Percentiles rank a stretch among this genome's conserved stretches.
phyloP scores from a whole-genome alignment of 192 early-diverging fungal species.

The Linnemannia zychae region DNA sequence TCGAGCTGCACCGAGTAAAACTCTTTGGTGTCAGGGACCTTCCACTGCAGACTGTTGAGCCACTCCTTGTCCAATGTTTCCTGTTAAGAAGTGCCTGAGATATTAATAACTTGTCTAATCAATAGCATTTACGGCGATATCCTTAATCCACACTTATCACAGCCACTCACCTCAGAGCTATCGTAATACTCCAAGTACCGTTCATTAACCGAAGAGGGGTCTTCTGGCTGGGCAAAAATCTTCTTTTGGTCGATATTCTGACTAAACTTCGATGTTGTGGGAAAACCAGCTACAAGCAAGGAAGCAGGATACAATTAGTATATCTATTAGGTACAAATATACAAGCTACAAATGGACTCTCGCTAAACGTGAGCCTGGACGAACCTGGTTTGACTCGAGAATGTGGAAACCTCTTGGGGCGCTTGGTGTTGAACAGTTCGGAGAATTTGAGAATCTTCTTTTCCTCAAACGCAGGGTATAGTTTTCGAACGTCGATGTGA shows the following conservation, averaged over 20 bases:
- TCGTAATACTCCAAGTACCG: conserved; percentile 31
- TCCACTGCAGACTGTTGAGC: conserved; percentile 39
- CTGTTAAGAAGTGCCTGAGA: background rate
- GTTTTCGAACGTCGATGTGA: conserved; percentile 57
- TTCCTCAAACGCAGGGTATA: conserved; percentile 76
- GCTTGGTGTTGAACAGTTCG: conserved; percentile 69
- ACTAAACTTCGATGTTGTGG: conserved; percentile 24
- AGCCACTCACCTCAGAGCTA: conserved; percentile 13
- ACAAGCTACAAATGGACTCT: background rate
- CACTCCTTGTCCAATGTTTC: conserved; percentile 33
- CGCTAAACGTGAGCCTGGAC: background rate
- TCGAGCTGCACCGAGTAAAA: conserved; percentile 82
- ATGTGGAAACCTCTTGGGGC: conserved; percentile 52
- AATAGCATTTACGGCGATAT: background rate
- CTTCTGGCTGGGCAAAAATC: conserved; percentile 40
- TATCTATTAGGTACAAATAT: too few relatives aligned
- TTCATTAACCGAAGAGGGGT: conserved; percentile 5
- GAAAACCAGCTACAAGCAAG: conserved; percentile 26
- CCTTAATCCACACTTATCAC: background rate
- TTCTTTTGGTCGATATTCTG: conserved; percentile 26
- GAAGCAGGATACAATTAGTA: too few relatives aligned
- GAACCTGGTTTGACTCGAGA: conserved; percentile 55
- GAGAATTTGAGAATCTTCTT: conserved; percentile 73
- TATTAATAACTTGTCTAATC: background rate
- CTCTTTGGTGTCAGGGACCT: conserved; percentile 57